A percentile compares a stretch with the other conserved stretches of the same genome.
Evolutionary conservation across 1,284 basidiomycete species (phyloP).

Genomic region (Meripilus lineatus): DNA sequence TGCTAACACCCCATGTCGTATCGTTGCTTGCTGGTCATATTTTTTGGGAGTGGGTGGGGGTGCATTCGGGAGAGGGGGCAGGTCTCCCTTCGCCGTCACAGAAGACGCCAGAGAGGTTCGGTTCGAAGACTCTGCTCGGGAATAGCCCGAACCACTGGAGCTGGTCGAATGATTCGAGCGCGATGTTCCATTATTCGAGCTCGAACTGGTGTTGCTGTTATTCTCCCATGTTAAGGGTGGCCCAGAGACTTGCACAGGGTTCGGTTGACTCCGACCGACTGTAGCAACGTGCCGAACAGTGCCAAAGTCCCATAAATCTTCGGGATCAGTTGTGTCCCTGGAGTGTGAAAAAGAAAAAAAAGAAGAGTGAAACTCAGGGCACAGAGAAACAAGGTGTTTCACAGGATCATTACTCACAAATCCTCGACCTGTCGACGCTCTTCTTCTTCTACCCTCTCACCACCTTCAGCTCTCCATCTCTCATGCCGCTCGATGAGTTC

Average conservation of each 20-base stretch:
- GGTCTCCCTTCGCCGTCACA: slow-evolving; percentile 47
- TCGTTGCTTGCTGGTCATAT: slow-evolving; percentile 59
- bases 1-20: slow-evolving; percentile 41
- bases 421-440: slow-evolving; percentile 57
- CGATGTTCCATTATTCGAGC: slow-evolving; percentile 50
- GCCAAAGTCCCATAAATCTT: slow-evolving; percentile 95
- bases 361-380: slow-evolving; percentile 2
- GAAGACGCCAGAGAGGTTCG: slow-evolving; percentile 32
- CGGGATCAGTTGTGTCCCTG: slow-evolving; percentile 59
- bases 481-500: slow-evolving; percentile 95
- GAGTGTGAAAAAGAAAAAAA: slow-evolving; percentile 9
- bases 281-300: slow-evolving; percentile 74
- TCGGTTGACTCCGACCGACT: slow-evolving; percentile 52
- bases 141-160: slow-evolving; percentile 30
- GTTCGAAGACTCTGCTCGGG: slow-evolving; percentile 21
- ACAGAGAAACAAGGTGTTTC: background rate
- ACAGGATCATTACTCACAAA: slow-evolving; percentile 45
- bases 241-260: slow-evolving; percentile 53
- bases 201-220: slow-evolving; percentile 45
- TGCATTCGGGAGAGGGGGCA: slow-evolving; percentile 51
- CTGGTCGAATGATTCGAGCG: slow-evolving; percentile 30
- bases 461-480: slow-evolving; percentile 91
- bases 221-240: slow-evolving; percentile 75
- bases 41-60: slow-evolving; percentile 36
- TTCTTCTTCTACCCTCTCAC: slow-evolving; percentile 69